Conservation (phyloP, 1,284 basidiomycete genomes). For the Stygiomarasmius scandens region DNA sequence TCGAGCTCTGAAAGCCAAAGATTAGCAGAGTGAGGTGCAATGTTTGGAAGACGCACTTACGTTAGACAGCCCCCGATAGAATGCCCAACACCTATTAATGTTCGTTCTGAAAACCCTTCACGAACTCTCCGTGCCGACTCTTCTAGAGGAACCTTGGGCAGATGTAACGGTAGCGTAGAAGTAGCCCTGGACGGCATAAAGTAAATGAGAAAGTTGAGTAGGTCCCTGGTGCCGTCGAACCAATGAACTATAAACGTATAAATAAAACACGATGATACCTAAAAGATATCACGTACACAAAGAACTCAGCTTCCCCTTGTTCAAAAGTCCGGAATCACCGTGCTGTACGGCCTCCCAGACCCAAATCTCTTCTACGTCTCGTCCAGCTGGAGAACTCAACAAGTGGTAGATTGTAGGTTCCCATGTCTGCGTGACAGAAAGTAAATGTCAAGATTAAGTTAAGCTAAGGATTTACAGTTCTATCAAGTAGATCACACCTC, state of each 20-base stretch:
- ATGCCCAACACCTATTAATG: conserved; percentile 70
- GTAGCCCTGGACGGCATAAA: conserved; percentile 53
- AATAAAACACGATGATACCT: neutral
- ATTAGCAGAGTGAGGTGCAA: conserved; percentile 5
- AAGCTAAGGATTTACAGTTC: neutral
- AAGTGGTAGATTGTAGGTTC: conserved; percentile 61
- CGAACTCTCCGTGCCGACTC: conserved; percentile 43
- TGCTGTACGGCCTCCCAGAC: conserved; percentile 78
- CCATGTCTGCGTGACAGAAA: conserved; percentile 56
- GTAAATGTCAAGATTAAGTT: neutral
- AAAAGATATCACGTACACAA: conserved; percentile 46
- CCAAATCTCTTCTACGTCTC: conserved; percentile 75
- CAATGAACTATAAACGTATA: conserved; percentile 56
- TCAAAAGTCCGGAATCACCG: conserved; percentile 74
- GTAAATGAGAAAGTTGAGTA: conserved; percentile 67
- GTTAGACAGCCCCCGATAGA: conserved; percentile 78
- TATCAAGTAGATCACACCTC: conserved; percentile 53
- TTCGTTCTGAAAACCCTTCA: conserved; percentile 35
- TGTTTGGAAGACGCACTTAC: conserved; percentile 41
- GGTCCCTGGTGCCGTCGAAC: conserved; percentile 71
- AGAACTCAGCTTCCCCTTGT: conserved; percentile 54
- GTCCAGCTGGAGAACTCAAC: conserved; percentile 37
- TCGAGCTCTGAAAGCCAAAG: conserved; percentile 32
- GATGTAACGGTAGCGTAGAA: conserved; percentile 47
- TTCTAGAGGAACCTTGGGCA: conserved; percentile 45